Evolutionary conservation across 768 basidiomycete genomes (phyloP), one percentile per base, ranked within the genome.

Genomic region (Mycena capillaripes): DNA sequence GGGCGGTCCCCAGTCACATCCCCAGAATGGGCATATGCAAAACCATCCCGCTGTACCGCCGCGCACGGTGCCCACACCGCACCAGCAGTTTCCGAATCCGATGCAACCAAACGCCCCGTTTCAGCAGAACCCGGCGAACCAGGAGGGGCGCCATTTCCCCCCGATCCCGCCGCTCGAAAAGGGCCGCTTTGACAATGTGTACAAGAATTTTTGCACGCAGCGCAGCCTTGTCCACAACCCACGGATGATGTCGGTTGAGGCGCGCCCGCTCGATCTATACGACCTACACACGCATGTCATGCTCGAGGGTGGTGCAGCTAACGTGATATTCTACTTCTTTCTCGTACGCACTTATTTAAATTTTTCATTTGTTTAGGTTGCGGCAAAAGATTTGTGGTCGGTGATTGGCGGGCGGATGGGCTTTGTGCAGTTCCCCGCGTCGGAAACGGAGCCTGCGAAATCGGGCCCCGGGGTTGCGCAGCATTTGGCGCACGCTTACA

Each of bases 331-430:
- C 7, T 42, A 1, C 25, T 11, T 40, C 56, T 9, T 71, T 34
- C n/a, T 57, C 23, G 42, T 25, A 19, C 32, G 10, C 17, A n/a
- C 30, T 19, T 29, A 66, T 69, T 46, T 76, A 9, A 77, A 75
- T 61, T 17, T 50, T 52, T 53, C 32, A 16, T 27, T 44, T 48
- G 69, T 72, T n/a, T 63, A 92, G 91, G 88, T 92, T 16, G 82
- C 83, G 29, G 81, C 82, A 67, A 86, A 87, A 56, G 92, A 93
- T 38, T 71, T 85, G 69, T 94, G 93, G 93, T 76, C 87, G 19
- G 82, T 91, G 53, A 88, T 95, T 66, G 93, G 88, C 21, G 93
- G 87, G n/a, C 87, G 86, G 27, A 84, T 95, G 80, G 91, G 89
- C 21, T 89, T 91, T 75, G 86, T 91, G 3, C 86, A 90, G 63